Conservation (phyloP, 768 basidiomycete species). For the Cystobasidiopsis lactophilus region DNA sequence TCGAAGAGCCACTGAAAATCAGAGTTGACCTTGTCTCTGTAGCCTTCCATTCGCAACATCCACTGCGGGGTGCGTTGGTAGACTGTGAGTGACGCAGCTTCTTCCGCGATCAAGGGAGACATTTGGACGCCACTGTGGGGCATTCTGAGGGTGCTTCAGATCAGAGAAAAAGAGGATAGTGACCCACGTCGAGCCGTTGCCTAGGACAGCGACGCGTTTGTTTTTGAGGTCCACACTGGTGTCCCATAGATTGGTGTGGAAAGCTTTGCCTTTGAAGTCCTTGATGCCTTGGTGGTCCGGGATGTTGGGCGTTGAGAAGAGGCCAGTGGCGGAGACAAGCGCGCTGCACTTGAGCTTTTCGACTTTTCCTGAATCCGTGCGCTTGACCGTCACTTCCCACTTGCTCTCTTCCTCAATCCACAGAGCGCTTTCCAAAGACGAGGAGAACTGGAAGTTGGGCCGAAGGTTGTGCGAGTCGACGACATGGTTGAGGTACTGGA, state of each 20-base stretch:
- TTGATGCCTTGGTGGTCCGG: constrained; percentile 40
- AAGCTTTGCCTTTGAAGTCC: constrained; percentile 35
- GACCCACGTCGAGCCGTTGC: constrained; percentile 4
- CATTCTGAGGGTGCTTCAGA: no score
- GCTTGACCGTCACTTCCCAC: no score
- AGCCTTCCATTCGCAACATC: neutral
- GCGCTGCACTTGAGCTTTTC: neutral
- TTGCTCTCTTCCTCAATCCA: no score
- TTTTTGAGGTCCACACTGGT: constrained; percentile 16
- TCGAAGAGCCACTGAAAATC: neutral
- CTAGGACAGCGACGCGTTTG: constrained; percentile 22
- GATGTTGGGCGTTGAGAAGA: constrained; percentile 28
- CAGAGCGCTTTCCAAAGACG: no score
- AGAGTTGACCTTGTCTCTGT: neutral
- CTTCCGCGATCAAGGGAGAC: constrained; percentile 6
- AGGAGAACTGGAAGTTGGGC: no score
- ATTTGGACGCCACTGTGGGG: no score
- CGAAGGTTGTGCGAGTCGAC: no score
- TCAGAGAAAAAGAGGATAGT: constrained; percentile 12
- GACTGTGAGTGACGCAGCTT: neutral
- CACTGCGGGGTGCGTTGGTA: constrained; percentile 4
- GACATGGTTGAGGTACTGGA: no score
- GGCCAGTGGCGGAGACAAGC: constrained; percentile 6
- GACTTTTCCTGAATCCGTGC: no score
- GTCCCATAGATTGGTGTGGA: constrained; percentile 44